A percentile compares a stretch with the other conserved stretches of the same genome.
Conservation (phyloP, 768 basidiomycete species). For the Saitozyma podzolica region DNA sequence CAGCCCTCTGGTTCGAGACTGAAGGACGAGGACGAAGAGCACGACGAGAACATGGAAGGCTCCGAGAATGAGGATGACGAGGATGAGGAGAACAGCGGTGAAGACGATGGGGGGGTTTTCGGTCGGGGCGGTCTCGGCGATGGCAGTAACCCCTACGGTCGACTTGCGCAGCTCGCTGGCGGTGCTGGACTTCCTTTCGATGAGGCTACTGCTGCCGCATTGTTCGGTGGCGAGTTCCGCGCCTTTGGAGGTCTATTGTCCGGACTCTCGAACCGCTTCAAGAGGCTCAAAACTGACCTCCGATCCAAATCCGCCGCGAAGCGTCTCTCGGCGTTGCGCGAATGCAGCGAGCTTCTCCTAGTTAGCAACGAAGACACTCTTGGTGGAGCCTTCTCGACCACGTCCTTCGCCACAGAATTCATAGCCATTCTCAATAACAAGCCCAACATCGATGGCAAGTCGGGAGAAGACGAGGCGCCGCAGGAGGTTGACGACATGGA, state of each 20-base stretch:
- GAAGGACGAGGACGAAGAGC: conserved; percentile 26
- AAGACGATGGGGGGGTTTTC: conserved; percentile 41
- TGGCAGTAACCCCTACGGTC: conserved; percentile 29
- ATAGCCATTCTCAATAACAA: conserved; percentile 76
- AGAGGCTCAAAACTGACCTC: conserved; percentile 55
- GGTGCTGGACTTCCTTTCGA: conserved; percentile 35
- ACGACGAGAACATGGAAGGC: conserved; percentile 37
- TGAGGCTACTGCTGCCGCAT: conserved; percentile 50
- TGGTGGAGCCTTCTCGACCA: conserved; percentile 81
- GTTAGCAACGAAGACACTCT: conserved; percentile 97
- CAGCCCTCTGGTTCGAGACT: conserved; percentile 17
- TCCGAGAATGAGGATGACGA: conserved; percentile 50
- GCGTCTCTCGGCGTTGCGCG: conserved; percentile 85
- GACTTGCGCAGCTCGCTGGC: conserved; percentile 29
- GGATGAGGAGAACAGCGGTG: conserved; percentile 54
- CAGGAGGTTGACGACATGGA: conserved; percentile 54
- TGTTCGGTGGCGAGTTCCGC: conserved; percentile 70
- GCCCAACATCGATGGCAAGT: conserved; percentile 42
- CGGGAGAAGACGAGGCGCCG: conserved; percentile 60
- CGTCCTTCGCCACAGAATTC: conserved; percentile 86
- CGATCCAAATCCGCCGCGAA: conserved; percentile 66
- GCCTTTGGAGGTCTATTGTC: conserved; percentile 67
- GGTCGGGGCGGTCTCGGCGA: conserved; percentile 42
- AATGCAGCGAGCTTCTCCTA: conserved; percentile 88
- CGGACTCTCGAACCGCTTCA: conserved; percentile 80